Conservation (phyloP, 768 basidiomycete species). For the Lepiota venenata region DNA sequence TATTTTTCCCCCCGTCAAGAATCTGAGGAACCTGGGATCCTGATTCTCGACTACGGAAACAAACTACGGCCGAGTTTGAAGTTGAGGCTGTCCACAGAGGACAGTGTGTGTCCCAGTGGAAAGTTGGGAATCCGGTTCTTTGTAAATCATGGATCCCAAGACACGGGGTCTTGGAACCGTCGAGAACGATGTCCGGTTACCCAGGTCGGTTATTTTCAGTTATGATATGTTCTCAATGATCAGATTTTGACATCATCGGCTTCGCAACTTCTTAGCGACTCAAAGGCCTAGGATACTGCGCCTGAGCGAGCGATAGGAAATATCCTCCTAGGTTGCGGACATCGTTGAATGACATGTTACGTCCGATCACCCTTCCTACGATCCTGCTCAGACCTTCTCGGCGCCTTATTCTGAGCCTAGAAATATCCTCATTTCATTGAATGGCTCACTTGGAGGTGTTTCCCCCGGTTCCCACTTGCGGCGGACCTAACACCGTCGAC, state of each 20-base stretch:
- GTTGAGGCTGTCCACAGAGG: too few species aligned
- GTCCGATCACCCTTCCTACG: not conserved
- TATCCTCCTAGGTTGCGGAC: not conserved
- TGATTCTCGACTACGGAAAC: not conserved
- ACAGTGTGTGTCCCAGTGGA: not conserved
- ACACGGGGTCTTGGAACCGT: not conserved
- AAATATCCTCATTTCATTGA: not conserved
- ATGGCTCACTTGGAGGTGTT: not conserved
- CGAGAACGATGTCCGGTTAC: not conserved
- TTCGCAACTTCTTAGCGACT: not conserved
- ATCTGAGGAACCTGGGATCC: too few species aligned
- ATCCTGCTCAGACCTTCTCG: not conserved
- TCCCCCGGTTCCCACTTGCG: not conserved
- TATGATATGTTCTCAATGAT: not conserved
- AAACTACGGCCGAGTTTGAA: not conserved
- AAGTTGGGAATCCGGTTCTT: not conserved
- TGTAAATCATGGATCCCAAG: not conserved
- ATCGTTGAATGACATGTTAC: not conserved
- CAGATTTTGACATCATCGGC: not conserved
- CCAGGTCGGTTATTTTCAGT: not conserved
- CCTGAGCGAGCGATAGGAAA: not conserved
- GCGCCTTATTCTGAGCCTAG: not conserved
- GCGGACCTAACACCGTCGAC: too few species aligned
- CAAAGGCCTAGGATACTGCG: not conserved
- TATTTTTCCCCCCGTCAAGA: too few species aligned